Percentiles rank a stretch among this genome's conserved stretches.
These are phyloP conservation scores for Fusarium sp. DNA, from an alignment of 2,329 filamentous ascomycete genomes.

Conservation along the genomic window DNA sequence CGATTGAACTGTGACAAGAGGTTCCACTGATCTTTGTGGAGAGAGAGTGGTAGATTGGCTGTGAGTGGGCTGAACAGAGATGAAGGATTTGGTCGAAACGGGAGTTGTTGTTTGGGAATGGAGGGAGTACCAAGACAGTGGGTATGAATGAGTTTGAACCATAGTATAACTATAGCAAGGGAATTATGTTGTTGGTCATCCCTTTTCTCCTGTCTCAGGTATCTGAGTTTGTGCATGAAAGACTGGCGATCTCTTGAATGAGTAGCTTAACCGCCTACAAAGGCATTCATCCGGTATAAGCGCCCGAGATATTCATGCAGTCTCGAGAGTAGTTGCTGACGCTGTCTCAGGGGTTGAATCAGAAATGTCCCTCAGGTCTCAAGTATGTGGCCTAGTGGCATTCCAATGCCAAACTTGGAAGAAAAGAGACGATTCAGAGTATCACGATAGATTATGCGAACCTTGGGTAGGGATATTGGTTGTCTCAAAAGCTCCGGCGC, in stretches of 20 bases:
- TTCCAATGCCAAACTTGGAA: background rate
- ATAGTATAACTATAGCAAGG: background rate
- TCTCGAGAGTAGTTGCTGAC: background rate
- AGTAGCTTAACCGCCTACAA: background rate
- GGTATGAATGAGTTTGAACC: background rate
- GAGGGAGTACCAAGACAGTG: conserved; percentile 4
- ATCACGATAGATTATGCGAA: background rate
- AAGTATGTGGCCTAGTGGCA: conserved; percentile 4
- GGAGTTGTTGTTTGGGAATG: background rate
- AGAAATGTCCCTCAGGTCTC: conserved; percentile 4
- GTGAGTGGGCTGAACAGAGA: background rate
- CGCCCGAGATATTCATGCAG: conserved; percentile 13
- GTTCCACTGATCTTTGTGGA: background rate
- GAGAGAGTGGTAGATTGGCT: background rate
- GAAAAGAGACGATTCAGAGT: background rate
- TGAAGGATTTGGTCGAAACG: conserved; percentile 5
- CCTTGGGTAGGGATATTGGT: background rate
- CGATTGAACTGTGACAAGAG: conserved; percentile 4
- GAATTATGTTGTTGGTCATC: background rate
- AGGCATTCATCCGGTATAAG: background rate
- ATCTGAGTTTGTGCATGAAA: conserved; percentile 8
- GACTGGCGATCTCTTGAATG: conserved; percentile 2
- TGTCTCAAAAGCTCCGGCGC: background rate
- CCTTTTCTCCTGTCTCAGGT: conserved; percentile 23
- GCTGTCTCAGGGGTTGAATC: conserved; percentile 11